phyloP scores from a whole-genome alignment of 2,329 filamentous ascomycete species.

The Colletotrichum australisinense region DNA sequence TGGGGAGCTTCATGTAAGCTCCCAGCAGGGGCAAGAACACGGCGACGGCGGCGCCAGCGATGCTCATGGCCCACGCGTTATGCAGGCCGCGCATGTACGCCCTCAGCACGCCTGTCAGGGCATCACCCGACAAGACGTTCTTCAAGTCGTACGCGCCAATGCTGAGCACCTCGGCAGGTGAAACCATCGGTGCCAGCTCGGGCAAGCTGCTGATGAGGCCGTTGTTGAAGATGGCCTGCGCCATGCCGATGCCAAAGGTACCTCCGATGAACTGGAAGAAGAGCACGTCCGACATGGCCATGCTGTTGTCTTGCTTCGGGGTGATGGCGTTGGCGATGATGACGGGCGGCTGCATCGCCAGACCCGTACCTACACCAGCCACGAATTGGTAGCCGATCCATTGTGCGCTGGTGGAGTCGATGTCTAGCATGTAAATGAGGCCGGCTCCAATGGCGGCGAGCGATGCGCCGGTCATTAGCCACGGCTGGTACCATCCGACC shows the following conservation, averaged over 20 bases:
- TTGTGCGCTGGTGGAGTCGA: conserved; percentile 42
- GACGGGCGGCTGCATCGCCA: conserved; percentile 54
- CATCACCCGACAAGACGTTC: too few relatives aligned
- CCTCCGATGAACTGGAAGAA: conserved; percentile 56
- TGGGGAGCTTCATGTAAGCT: too few relatives aligned
- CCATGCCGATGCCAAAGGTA: conserved; percentile 55
- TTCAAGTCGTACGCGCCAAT: too few relatives aligned
- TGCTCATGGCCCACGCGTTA: too few relatives aligned
- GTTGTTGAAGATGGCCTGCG: conserved; percentile 48
- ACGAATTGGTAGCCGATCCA: conserved; percentile 61
- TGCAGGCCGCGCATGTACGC: too few relatives aligned
- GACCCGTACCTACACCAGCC: conserved; percentile 53
- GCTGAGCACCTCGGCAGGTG: too few relatives aligned
- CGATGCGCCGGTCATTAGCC: conserved; percentile 28
- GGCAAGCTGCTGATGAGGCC: too few relatives aligned
- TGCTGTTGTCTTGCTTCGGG: conserved; percentile 13
- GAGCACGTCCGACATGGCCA: conserved; percentile 40
- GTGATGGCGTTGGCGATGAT: conserved; percentile 40
- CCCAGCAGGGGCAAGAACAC: too few relatives aligned
- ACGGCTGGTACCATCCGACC: conserved; percentile 39
- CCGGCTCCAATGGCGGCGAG: conserved; percentile 49
- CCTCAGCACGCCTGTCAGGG: too few relatives aligned
- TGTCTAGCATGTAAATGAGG: conserved; percentile 50
- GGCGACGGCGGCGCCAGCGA: too few relatives aligned
- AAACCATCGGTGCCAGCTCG: too few relatives aligned